These are phyloP conservation scores for Penicillium verrucosum DNA, from an alignment of 2,329 filamentous ascomycete genomes.

Conservation along the genomic window DNA sequence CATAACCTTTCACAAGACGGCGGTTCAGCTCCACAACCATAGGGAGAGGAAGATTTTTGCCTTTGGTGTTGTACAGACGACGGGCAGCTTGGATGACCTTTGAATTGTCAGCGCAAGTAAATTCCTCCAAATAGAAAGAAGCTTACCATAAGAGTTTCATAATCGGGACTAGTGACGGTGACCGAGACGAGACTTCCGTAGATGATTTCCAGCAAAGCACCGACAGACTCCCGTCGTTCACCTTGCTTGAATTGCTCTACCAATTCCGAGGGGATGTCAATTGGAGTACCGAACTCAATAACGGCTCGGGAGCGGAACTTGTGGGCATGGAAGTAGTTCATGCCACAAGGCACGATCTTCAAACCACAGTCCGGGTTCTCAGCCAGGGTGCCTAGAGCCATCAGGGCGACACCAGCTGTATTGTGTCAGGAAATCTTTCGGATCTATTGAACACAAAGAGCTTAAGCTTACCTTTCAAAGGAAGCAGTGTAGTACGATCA, in stretches of 20 bases:
- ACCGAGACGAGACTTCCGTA: slow-evolving; percentile 82
- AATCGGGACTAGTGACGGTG: slow-evolving; percentile 88
- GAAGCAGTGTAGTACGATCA: slow-evolving; percentile 85
- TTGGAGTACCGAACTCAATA: slow-evolving; percentile 86
- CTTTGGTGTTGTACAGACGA: slow-evolving; percentile 88
- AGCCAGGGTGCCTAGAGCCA: slow-evolving; percentile 87
- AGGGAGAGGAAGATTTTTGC: slow-evolving; percentile 87
- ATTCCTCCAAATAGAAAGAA: neutral
- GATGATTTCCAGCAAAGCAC: slow-evolving; percentile 77
- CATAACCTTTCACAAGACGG: slow-evolving; percentile 85
- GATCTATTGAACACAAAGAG: neutral
- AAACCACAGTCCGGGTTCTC: slow-evolving; percentile 82
- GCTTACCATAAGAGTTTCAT: slow-evolving; percentile 83
- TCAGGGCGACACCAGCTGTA: slow-evolving; percentile 87
- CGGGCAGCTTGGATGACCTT: slow-evolving; percentile 87
- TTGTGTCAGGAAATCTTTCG: neutral
- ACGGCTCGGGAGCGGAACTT: slow-evolving; percentile 96
- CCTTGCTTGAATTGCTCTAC: slow-evolving; percentile 82
- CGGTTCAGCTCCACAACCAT: slow-evolving; percentile 93
- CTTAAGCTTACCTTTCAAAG: slow-evolving; percentile 65
- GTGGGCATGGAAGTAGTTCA: slow-evolving; percentile 99
- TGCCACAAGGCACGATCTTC: slow-evolving; percentile 93
- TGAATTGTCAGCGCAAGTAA: slow-evolving; percentile 29
- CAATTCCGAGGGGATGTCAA: slow-evolving; percentile 77
- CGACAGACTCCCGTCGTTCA: slow-evolving; percentile 81